A percentile compares a stretch with the other conserved stretches of the same genome.
Conservation (phyloP, 2,329 filamentous ascomycete genomes). For the Aaosphaeria arxii region DNA sequence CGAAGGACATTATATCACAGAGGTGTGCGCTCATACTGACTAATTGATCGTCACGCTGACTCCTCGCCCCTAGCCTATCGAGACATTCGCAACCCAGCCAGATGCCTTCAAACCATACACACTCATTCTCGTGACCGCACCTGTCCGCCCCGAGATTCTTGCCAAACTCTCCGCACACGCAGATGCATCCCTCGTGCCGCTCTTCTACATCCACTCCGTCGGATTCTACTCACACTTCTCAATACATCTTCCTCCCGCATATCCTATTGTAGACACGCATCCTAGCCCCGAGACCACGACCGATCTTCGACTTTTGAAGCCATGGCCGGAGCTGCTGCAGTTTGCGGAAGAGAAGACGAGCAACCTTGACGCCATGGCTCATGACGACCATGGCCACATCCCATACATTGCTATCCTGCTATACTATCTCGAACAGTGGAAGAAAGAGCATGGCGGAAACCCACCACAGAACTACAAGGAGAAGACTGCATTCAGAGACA, state of each 20-base stretch:
- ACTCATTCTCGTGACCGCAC: slow-evolving; percentile 60
- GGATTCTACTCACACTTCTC: slow-evolving; percentile 91
- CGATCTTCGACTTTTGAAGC: slow-evolving; percentile 78
- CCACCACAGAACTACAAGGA: slow-evolving; percentile 75
- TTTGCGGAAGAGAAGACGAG: slow-evolving; percentile 67
- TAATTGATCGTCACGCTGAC: slow-evolving; percentile 2
- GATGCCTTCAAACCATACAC: slow-evolving; percentile 50
- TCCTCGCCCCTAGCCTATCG: slow-evolving; percentile 37
- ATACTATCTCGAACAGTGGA: slow-evolving; percentile 81
- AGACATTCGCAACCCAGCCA: slow-evolving; percentile 42
- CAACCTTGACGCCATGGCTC: slow-evolving; percentile 66
- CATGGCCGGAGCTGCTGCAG: slow-evolving; percentile 76
- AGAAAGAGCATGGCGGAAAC: slow-evolving; percentile 63
- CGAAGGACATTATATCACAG: slow-evolving; percentile 64
- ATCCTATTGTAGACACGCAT: slow-evolving; percentile 93
- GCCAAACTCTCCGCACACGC: slow-evolving; percentile 50
- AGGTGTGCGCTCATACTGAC: slow-evolving; percentile 40
- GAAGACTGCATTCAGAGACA: slow-evolving; percentile 76
- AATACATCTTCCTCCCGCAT: slow-evolving; percentile 72
- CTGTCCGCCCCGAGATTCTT: slow-evolving; percentile 54
- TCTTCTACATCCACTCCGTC: slow-evolving; percentile 81
- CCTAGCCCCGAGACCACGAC: slow-evolving; percentile 81
- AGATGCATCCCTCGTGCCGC: slow-evolving; percentile 61
- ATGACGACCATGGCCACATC: slow-evolving; percentile 86
- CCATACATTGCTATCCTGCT: slow-evolving; percentile 83